A percentile compares a stretch with the other conserved stretches of the same genome.
Evolutionary conservation across 140 eudicot species (phyloP).

Genomic region (Eryngium alpinum): DNA sequence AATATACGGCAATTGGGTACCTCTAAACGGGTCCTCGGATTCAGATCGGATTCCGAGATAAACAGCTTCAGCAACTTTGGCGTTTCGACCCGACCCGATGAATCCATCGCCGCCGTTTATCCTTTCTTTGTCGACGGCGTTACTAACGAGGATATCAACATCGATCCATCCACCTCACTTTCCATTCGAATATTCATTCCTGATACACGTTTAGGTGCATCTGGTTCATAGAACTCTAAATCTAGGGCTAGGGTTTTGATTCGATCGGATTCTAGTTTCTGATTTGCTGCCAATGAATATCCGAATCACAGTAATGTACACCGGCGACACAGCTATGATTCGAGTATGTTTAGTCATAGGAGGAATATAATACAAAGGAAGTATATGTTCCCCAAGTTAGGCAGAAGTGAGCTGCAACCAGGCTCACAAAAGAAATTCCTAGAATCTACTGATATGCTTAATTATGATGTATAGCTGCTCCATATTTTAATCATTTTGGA

Average conservation of each 20-base stretch:
- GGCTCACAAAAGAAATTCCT: neutral
- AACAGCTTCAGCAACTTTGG: constrained; percentile 44
- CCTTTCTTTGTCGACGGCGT: constrained; percentile 83
- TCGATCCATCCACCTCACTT: constrained; percentile 74
- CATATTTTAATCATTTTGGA: too few relatives aligned
- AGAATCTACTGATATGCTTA: too few relatives aligned
- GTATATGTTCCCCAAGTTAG: neutral
- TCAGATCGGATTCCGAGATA: too few relatives aligned
- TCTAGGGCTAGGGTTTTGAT: constrained; percentile 20
- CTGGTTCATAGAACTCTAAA: constrained; percentile 12
- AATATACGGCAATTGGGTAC: too few relatives aligned
- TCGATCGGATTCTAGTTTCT: constrained; percentile 13
- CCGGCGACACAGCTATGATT: neutral
- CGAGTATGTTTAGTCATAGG: constrained; percentile 19
- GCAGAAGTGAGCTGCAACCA: neutral
- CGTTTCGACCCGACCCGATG: constrained; percentile 86
- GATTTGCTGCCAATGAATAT: too few relatives aligned
- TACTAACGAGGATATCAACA: constrained; percentile 86
- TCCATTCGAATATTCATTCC: constrained; percentile 85
- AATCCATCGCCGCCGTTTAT: constrained; percentile 58
- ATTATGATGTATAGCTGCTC: too few relatives aligned
- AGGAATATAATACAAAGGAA: constrained; percentile 22
- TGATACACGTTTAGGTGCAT: constrained; percentile 44
- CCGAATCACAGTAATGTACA: neutral
- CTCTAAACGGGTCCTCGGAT: too few relatives aligned